Evolutionary conservation across 1,284 basidiomycete species (phyloP).

Genomic region (Ganoderma lingzhi): DNA sequence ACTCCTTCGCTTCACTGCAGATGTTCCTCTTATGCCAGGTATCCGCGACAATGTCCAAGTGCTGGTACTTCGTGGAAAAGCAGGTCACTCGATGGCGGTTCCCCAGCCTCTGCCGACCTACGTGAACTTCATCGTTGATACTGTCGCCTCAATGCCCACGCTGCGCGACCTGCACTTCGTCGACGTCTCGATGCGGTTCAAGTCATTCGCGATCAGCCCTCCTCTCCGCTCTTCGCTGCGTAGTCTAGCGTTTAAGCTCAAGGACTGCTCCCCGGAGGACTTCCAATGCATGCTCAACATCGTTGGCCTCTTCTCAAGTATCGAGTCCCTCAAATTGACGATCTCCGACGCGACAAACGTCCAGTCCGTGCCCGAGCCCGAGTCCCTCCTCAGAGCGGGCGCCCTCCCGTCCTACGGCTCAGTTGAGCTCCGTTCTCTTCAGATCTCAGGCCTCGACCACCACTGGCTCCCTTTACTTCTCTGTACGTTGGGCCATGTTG

Average conservation of each 20-base stretch:
- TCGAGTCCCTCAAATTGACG: not conserved
- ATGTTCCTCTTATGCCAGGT: not conserved
- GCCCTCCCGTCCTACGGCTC: not conserved
- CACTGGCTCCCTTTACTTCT: constrained; percentile 5
- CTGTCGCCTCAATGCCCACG: not conserved
- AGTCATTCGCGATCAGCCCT: not conserved
- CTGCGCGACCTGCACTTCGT: not conserved
- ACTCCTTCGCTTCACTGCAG: not conserved
- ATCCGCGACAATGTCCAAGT: not conserved
- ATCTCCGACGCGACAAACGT: not conserved
- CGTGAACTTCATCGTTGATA: not conserved
- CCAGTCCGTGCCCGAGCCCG: not conserved
- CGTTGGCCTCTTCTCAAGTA: constrained; percentile 8
- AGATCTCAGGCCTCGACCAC: not conserved
- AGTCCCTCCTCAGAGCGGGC: not conserved
- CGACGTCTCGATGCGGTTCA: not conserved
- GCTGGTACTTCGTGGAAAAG: not conserved
- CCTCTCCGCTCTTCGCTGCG: not conserved
- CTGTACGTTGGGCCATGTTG: not conserved
- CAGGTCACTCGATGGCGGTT: not conserved
- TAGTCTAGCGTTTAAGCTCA: not conserved
- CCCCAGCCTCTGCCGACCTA: not conserved
- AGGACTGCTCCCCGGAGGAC: not conserved
- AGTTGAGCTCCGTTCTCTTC: not conserved
- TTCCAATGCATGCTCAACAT: constrained; percentile 10